Base-by-base conservation (phyloP, 1,139 yeast species). In the Diutina ranongensis region DNA sequence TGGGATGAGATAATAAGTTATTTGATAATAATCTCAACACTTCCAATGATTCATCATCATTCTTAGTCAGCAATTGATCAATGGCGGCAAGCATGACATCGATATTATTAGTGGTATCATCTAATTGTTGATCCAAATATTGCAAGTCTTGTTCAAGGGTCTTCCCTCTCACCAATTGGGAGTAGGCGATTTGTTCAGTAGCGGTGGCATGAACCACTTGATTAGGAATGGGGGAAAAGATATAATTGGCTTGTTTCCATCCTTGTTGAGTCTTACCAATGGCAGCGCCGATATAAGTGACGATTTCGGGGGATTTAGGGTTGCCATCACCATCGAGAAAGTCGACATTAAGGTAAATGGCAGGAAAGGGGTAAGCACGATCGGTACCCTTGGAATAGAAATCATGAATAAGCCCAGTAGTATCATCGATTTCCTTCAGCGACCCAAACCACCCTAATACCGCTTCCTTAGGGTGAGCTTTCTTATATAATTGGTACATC, bases 361-460 rank as follows among this genome's bases (percentile, higher is more conserved):
- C 89, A 31, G 94, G 89, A 61, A 74, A 72, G 33, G 94, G 92
- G 59, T 63, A 76, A 5, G 88, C 80, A 51, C 85, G 76, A 57
- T 79, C 84, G 38, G 73, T 56, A n/a, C 76, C 77, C 61, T 81
- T 83, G 42, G 81, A 72, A 64, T 83, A 87, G 60, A 86, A 83
- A 58, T 83, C 94, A 60, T 87, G 95, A 57, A 87, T 80, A 54
- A 87, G 73, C n/a, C 86, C 85, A 22, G 94, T 79, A 59, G 83
- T 76, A 50, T 79, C 74, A 64, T 84, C 89, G 52, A 87, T 75
- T 52, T 72, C 74, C 44, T 53, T 56, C 40, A 77, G 67, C 33
- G 89, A 80, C 46, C 94, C 84, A 62, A 84, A 86, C 96, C 96
- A 87, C 48, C 96, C 96, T 49, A 87, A 74, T 47, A 87, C 84